phyloP scores from a whole-genome alignment of 257 asterid species.

The Osmanthus fragrans region DNA sequence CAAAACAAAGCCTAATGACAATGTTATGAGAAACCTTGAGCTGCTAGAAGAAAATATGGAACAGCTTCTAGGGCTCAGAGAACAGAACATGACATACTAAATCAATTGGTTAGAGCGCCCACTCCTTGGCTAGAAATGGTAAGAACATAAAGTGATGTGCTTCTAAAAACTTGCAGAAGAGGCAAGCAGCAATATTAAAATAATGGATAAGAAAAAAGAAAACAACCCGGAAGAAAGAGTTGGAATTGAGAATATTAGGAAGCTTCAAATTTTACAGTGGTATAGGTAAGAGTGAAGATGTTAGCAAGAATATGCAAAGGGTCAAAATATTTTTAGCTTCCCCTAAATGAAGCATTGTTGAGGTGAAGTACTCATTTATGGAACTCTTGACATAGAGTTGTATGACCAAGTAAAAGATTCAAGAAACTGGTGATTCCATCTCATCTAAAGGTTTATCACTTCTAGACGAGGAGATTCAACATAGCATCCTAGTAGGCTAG shows the following conservation, averaged over 20 bases:
- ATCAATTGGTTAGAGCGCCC: neutral
- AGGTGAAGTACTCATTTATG: neutral
- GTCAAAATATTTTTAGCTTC: neutral
- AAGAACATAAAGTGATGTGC: neutral
- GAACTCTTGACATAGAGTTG: neutral
- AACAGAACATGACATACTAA: neutral
- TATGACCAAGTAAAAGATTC: slow-evolving; percentile 4
- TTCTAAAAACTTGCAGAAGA: neutral
- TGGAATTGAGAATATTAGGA: neutral
- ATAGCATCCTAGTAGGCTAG: neutral
- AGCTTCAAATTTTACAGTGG: neutral
- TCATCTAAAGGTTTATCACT: too few relatives aligned
- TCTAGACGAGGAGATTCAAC: too few relatives aligned
- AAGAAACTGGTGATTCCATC: neutral
- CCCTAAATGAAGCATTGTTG: neutral
- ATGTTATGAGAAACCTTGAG: neutral
- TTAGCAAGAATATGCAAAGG: neutral
- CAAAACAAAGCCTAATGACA: neutral
- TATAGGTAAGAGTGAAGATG: neutral
- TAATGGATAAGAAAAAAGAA: neutral
- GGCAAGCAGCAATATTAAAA: neutral
- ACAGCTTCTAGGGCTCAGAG: neutral
- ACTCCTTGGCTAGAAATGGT: neutral
- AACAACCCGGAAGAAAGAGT: neutral
- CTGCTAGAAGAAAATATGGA: neutral